Base-by-base conservation (phyloP, 805 yeast species). In the Candida nonsorbophila region DNA sequence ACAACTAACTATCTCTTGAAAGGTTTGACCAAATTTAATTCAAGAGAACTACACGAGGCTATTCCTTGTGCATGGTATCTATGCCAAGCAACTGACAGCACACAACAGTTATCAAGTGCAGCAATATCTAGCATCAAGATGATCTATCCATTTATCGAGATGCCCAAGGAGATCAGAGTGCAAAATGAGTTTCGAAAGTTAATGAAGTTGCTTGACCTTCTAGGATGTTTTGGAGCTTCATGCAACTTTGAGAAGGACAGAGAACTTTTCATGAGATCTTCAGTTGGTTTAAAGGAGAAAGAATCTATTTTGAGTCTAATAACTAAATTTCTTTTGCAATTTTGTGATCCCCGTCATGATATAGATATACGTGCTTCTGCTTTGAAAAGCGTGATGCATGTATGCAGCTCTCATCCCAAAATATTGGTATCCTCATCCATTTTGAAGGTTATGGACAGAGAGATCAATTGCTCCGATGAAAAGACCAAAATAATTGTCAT, bases 161-260 rank as follows among this genome's bases (percentile, higher is more conserved):
- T 4, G 31, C 40, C 26, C 41, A 32, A 18, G 27, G 33, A 25
- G 22, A 25, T 3, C 22, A 29, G 7, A 49, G 20, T 40, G 32
- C 3, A 40, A 44, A 3, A 45, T 60, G 3, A 79, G 72, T 28
- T n/a, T n/a, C 55, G 65, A 3, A 75, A 67, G 38, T 42, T 80
- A 3, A 66, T 67, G 14, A 69, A 84, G 34, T 50, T 85, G 5
- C 46, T 86, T 2, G 73, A 72, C 42, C 53, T 86, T 14, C 48
- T 84, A 4, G 88, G 94, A 0, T 70, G 72, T 24, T 75, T 86
- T 55, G 94, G 88, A 0, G 65, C 79, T 25, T 71, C 69, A 39
- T 83, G 92, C 40, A 55, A 72, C n/a, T 67, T 84, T 32, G 82
- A 76, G 31, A 50, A 47, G 4, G 54, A 62, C 27, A 46, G 68